Percentiles rank a stretch among this genome's conserved stretches.
Evolutionary conservation across 805 yeast genomes (phyloP).

Genomic region (Cyberlindnera sargentensis): DNA sequence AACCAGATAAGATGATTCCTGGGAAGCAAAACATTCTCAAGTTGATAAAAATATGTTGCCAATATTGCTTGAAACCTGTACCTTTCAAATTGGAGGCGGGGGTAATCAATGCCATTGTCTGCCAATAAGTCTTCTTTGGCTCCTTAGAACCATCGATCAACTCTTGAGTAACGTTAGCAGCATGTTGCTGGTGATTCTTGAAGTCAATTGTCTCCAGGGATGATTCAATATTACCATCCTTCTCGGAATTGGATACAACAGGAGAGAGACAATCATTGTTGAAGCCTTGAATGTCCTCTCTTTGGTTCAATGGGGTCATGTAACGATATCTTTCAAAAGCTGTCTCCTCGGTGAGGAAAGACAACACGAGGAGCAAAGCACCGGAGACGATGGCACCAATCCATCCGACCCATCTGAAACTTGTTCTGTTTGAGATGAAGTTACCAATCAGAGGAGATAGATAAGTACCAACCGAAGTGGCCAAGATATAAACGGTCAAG

Average conservation of each 20-base stretch:
- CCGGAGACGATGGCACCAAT: constrained; percentile 58
- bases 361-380: constrained; percentile 42
- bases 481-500: constrained; percentile 66
- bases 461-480: constrained; percentile 71
- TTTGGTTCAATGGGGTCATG: constrained; percentile 24
- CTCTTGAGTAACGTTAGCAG: constrained; percentile 14
- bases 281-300: constrained; percentile 13
- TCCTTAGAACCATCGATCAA: constrained; percentile 36
- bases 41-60: constrained; percentile 41
- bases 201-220: constrained; percentile 5
- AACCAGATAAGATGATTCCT: constrained; percentile 56
- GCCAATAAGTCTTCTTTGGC: constrained; percentile 36
- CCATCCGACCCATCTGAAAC: constrained; percentile 81
- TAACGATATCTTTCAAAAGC: constrained; percentile 49
- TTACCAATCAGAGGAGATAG: constrained; percentile 77
- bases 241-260: not conserved
- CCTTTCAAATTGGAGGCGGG: constrained; percentile 56
- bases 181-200: not conserved
- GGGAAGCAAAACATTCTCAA: constrained; percentile 56
- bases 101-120: constrained; percentile 42
- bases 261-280: constrained; percentile 10
- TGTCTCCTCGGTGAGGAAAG: constrained; percentile 68
- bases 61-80: constrained; percentile 58
- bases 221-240: constrained; percentile 8
- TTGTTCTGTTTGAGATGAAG: constrained; percentile 49